Conservation (phyloP, 1,284 basidiomycete species). For the Ganoderma multipileum region DNA sequence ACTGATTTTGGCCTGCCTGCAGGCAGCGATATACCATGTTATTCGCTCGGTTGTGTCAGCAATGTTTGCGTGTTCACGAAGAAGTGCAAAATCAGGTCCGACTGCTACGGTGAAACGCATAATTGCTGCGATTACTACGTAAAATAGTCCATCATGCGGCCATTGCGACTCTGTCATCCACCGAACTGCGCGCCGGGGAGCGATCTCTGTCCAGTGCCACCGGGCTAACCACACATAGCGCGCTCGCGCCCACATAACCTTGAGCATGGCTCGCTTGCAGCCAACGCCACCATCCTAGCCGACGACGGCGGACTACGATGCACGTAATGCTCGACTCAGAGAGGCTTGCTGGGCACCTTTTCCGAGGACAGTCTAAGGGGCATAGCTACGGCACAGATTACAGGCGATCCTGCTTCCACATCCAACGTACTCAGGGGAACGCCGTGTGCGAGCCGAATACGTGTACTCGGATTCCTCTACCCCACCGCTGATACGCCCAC, state of each 20-base stretch:
- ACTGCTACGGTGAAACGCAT: not conserved
- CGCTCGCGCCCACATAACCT: not conserved
- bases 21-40: not conserved
- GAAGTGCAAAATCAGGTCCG: not conserved
- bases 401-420: not conserved
- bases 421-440: not conserved
- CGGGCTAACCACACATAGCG: conserved; percentile 5
- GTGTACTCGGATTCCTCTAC: conserved; percentile 1
- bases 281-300: not conserved
- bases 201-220: not conserved
- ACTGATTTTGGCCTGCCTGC: not conserved
- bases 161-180: not conserved
- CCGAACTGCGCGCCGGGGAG: not conserved
- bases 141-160: not conserved
- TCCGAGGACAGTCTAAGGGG: not conserved
- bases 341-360: not conserved
- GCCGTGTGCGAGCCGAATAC: not conserved
- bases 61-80: not conserved
- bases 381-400: not conserved
- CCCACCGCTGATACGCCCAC: not conserved
- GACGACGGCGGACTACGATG: not conserved
- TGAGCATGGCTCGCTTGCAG: not conserved
- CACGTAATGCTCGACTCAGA: not conserved
- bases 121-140: not conserved
- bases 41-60: not conserved